phyloP scores from a whole-genome alignment of 768 basidiomycete species.

The Xerocomus potaroensis region DNA sequence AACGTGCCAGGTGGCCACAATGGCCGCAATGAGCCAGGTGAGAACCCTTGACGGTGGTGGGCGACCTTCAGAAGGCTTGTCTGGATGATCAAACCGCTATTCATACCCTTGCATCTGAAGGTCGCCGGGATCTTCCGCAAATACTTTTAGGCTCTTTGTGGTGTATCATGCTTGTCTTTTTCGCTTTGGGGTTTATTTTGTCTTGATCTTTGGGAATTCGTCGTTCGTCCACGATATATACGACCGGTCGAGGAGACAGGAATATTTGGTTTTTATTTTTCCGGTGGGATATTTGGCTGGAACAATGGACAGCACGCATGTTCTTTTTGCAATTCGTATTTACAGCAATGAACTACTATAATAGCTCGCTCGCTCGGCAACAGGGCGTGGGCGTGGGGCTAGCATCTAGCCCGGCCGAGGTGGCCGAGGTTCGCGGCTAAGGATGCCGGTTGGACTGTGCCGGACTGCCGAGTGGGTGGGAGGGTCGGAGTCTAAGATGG shows the following conservation, averaged over 20 bases:
- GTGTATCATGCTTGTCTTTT: conserved; percentile 21
- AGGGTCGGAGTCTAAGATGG: conserved; percentile 27
- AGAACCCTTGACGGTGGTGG: conserved; percentile 45
- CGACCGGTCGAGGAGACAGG: too few species aligned
- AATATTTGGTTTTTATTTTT: conserved; percentile 6
- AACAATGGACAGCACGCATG: conserved; percentile 9
- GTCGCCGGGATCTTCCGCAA: conserved; percentile 46
- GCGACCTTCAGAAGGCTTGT: conserved; percentile 44
- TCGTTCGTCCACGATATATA: conserved; percentile 13
- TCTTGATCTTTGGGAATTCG: conserved; percentile 16
- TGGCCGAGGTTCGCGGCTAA: conserved; percentile 28
- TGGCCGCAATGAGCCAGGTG: conserved; percentile 12
- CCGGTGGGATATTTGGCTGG: conserved; percentile 15
- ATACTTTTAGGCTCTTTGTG: conserved; percentile 31
- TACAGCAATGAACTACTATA: conserved; percentile 9
- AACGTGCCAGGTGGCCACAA: conserved; percentile 10
- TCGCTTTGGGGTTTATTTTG: conserved; percentile 23
- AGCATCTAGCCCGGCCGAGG: too few species aligned
- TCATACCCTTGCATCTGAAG: conserved; percentile 42
- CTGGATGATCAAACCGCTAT: conserved; percentile 38
- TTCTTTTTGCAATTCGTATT: conserved; percentile 11
- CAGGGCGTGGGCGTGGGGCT: too few species aligned
- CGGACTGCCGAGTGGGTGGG: conserved; percentile 16
- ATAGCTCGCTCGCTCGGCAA: background rate
- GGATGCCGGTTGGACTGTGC: conserved; percentile 18